These are phyloP conservation scores for Erodium maritimum DNA, from an alignment of 345 rosid species.

Conservation along the genomic window DNA sequence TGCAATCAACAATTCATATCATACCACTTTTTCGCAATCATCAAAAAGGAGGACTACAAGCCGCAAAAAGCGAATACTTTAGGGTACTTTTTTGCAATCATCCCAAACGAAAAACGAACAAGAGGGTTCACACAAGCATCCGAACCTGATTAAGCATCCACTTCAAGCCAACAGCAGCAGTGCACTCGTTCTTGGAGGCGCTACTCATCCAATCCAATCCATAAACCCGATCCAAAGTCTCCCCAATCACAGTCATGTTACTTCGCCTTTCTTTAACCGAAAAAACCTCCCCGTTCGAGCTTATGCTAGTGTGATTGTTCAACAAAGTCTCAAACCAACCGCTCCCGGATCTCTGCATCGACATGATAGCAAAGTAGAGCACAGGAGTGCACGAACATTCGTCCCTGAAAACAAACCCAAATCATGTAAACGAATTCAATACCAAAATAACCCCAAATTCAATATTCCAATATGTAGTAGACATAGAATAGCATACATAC, in stretches of 20 bases:
- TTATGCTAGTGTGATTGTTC: slow-evolving; percentile 87
- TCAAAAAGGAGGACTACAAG: too few relatives aligned
- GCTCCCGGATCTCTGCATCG: slow-evolving; percentile 99
- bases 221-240: slow-evolving; percentile 72
- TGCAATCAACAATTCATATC: too few relatives aligned
- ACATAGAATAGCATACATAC: too few relatives aligned
- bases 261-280: slow-evolving; percentile 85
- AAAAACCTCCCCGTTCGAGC: slow-evolving; percentile 95
- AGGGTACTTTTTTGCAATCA: too few relatives aligned
- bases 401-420: slow-evolving; percentile 37
- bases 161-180: slow-evolving; percentile 91
- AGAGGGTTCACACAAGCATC: not conserved
- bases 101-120: not conserved
- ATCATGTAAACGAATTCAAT: not conserved
- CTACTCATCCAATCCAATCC: slow-evolving; percentile 88
- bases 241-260: slow-evolving; percentile 54
- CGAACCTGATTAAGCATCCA: slow-evolving; percentile 99
- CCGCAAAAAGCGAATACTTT: too few relatives aligned
- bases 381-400: slow-evolving; percentile 90
- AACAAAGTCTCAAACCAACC: slow-evolving; percentile 98
- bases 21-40: too few relatives aligned
- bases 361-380: slow-evolving; percentile 82
- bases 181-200: slow-evolving; percentile 93
- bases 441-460: not conserved
- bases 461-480: not conserved